phyloP scores from a whole-genome alignment of 208 protist species.

The Polymyxa betae region DNA sequence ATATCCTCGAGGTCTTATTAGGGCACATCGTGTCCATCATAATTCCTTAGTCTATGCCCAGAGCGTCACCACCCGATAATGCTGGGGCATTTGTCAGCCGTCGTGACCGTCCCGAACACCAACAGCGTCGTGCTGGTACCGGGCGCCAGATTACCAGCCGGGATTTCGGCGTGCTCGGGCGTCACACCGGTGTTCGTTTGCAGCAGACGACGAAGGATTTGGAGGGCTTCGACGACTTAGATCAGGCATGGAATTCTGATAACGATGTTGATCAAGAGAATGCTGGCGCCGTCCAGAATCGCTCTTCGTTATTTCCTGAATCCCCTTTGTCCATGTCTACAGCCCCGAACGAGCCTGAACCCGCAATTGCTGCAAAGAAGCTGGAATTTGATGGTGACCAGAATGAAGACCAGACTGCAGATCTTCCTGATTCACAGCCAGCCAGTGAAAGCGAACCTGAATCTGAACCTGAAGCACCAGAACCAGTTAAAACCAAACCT shows the following conservation, averaged over 20 bases:
- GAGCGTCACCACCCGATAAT: too few species aligned
- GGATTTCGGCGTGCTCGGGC: neutral
- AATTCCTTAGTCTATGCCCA: too few species aligned
- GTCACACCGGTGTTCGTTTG: slow-evolving; percentile 15
- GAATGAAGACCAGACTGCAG: neutral
- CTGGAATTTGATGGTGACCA: neutral
- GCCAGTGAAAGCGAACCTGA: neutral
- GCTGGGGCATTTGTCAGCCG: slow-evolving; percentile 24
- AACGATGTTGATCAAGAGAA: slow-evolving; percentile 11
- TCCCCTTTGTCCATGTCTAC: neutral
- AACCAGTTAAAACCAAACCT: too few species aligned
- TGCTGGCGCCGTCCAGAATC: neutral
- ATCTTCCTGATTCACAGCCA: neutral
- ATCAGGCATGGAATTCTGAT: neutral
- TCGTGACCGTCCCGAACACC: slow-evolving; percentile 2
- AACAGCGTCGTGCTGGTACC: neutral
- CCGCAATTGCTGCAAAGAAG: neutral
- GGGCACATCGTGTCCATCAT: too few species aligned
- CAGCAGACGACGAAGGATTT: slow-evolving; percentile 18
- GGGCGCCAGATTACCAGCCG: neutral
- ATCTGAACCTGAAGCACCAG: neutral
- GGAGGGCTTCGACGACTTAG: slow-evolving; percentile 18
- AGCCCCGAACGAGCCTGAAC: neutral
- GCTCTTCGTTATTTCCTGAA: neutral
- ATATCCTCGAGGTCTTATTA: too few species aligned